Base-by-base conservation (phyloP, 352 stramenopile species). In the Albugo candida region DNA sequence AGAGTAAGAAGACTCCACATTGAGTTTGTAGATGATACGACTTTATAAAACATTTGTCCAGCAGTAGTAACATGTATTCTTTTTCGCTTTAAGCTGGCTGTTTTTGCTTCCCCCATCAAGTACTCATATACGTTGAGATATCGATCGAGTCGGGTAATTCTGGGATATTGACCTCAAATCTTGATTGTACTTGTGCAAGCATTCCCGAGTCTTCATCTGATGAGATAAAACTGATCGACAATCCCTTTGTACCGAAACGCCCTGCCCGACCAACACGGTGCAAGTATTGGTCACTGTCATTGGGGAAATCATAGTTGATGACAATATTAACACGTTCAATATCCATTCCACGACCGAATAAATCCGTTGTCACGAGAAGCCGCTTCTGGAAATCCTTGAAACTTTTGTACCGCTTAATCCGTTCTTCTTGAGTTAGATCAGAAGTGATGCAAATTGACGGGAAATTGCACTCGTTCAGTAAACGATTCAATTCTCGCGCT, bases 271-370 rank as follows among this genome's bases (percentile, higher is more conserved):
- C 96, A 20, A 98, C 83, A 60, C 96, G 88, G 71, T 99, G 96
- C 44, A 99, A 76, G 72, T 99, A 99, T 66, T 98, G 89, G 75
- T 99, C 95, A 38, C 76, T 84, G 64, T 92, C 82, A 52, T 93
- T 94, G 49, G 96, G 95, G 74, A 99, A 99, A 65, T 99, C 96
- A 69, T 99, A 99, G 83, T 99, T 99, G 61, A 99, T 95, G 37
- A 99, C 96, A 56, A 99, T 97, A 78, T 99, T 99, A 44, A 99
- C 95, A 63, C 93, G 91, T 74, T 99, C 94, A 65, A 99, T 98
- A 85, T 99, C 96, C 76, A 99, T 99, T 59, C 96, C 96, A 75
- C 96, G 94, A 45, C 95, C 95, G 61, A 99, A 98, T 51, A 99
- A 75, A 68, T 99, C 94, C 52, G 96, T 99, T 42, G 95, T 96